Conservation (phyloP, 305 asterid genomes). For the Salvia sclarea region DNA sequence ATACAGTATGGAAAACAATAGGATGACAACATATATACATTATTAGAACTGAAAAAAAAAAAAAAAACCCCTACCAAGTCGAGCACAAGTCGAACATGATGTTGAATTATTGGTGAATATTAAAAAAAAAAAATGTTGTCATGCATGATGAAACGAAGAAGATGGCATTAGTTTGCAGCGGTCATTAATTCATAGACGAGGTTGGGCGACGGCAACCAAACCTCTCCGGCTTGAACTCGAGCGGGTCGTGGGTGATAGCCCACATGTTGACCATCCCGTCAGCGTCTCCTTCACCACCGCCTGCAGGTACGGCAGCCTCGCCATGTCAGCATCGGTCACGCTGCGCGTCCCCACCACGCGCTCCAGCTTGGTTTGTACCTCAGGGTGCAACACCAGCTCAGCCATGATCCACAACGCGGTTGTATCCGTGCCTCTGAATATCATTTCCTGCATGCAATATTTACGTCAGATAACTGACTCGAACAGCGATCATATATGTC, state of each 20-base stretch:
- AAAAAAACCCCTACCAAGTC: too few species aligned
- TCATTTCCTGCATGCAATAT: constrained; percentile 66
- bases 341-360: constrained; percentile 20
- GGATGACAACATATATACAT: too few species aligned
- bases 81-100: too few species aligned
- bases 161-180: too few species aligned
- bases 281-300: constrained; percentile 63
- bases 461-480: too few species aligned
- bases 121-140: too few species aligned
- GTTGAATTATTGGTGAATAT: too few species aligned
- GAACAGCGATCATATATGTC: constrained; percentile 64
- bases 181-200: too few species aligned
- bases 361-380: constrained; percentile 41
- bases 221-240: constrained; percentile 54
- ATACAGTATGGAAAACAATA: too few species aligned
- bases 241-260: constrained; percentile 65
- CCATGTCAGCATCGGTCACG: constrained; percentile 49
- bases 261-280: constrained; percentile 89
- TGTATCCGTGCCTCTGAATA: constrained; percentile 70
- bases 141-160: too few species aligned
- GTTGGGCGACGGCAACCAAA: too few species aligned
- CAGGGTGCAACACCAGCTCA: constrained; percentile 56
- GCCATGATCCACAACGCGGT: constrained; percentile 75
- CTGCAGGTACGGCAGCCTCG: constrained; percentile 50
- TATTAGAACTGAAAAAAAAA: too few species aligned